Evolutionary conservation across 2,329 filamentous ascomycete genomes (phyloP).

Genomic region (Xylaria multiplex): DNA sequence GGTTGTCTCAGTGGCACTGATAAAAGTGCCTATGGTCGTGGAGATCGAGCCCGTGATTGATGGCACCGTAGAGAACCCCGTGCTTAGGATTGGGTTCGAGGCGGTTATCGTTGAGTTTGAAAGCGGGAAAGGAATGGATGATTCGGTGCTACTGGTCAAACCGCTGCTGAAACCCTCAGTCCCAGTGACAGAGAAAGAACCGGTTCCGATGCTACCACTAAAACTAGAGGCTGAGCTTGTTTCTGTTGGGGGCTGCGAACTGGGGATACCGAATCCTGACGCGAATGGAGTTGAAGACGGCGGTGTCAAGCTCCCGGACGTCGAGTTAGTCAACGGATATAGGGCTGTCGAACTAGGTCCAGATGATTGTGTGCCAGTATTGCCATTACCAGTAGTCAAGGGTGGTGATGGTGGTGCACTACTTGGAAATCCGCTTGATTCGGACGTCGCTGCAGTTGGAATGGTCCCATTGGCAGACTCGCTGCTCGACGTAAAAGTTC

Average conservation of each 20-base stretch:
- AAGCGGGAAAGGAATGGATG: conserved; percentile 21
- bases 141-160: conserved; percentile 4
- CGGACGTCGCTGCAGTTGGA: background rate
- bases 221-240: conserved; percentile 8
- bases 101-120: conserved; percentile 21
- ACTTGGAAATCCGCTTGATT: conserved; percentile 9
- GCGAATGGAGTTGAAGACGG: conserved; percentile 11
- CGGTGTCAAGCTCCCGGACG: conserved; percentile 2
- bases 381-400: conserved; percentile 9
- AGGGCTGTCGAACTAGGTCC: conserved; percentile 20
- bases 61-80: conserved; percentile 17
- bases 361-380: background rate
- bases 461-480: conserved; percentile 6
- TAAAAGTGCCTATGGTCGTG: background rate
- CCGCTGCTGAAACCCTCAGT: conserved; percentile 10
- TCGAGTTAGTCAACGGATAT: conserved; percentile 26
- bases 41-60: conserved; percentile 6
- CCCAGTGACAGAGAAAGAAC: conserved; percentile 1
- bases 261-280: background rate
- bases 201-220: conserved; percentile 6
- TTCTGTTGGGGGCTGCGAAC: background rate
- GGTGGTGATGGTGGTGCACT: conserved; percentile 11
- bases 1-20: conserved; percentile 17
- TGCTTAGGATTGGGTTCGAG: background rate
- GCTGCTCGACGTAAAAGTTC: background rate